Evolutionary conservation across 108 stramenopile species (phyloP).

Genomic region (Nitzschia inconspicua): DNA sequence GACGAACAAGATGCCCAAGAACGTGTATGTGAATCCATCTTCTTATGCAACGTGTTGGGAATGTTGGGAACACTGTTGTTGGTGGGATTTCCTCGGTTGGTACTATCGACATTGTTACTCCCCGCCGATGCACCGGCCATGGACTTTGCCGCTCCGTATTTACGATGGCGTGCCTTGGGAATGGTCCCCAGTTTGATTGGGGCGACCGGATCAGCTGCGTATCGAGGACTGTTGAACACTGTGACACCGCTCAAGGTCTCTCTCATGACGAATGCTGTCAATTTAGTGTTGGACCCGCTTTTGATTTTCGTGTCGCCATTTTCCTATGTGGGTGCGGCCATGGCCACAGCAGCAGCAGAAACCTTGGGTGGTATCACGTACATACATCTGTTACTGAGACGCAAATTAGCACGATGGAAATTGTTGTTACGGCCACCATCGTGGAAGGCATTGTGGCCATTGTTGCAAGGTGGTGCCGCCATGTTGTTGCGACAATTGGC

Average conservation of each 20-base stretch:
- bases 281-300: constrained; percentile 73
- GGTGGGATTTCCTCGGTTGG: constrained; percentile 38
- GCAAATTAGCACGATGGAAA: constrained; percentile 38
- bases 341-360: constrained; percentile 72
- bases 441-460: constrained; percentile 34
- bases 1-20: constrained; percentile 53
- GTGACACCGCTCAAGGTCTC: constrained; percentile 82
- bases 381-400: constrained; percentile 43
- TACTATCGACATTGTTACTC: constrained; percentile 40
- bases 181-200: constrained; percentile 74
- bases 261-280: constrained; percentile 62
- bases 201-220: constrained; percentile 75
- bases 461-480: constrained; percentile 65
- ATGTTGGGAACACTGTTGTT: constrained; percentile 48
- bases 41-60: constrained; percentile 62
- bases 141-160: constrained; percentile 69
- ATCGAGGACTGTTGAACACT: constrained; percentile 72
- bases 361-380: constrained; percentile 52
- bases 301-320: constrained; percentile 47
- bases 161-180: constrained; percentile 62
- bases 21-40: constrained; percentile 69
- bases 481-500: constrained; percentile 69
- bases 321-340: constrained; percentile 73
- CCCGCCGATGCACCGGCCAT: constrained; percentile 41
- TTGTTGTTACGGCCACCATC: constrained; percentile 52